These are phyloP conservation scores for Lepidium didymum DNA, from an alignment of 345 rosid genomes.

Conservation along the genomic window DNA sequence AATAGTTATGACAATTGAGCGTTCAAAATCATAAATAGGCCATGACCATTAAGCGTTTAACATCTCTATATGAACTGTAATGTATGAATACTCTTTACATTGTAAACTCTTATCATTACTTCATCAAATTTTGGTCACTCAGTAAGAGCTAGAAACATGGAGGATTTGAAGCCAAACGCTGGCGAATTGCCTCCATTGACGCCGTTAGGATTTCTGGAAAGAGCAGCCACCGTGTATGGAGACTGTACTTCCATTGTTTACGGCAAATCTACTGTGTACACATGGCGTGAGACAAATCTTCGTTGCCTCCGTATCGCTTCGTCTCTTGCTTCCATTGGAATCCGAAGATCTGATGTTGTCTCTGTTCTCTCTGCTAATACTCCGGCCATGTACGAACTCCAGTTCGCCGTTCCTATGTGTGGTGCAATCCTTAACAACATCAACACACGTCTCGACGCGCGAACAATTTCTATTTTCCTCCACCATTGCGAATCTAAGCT, in stretches of 20 bases:
- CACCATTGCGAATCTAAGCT: constrained; percentile 59
- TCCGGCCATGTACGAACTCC: constrained; percentile 85
- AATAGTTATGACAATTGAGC: too few relatives aligned
- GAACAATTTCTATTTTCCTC: constrained; percentile 56
- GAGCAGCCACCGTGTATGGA: constrained; percentile 48
- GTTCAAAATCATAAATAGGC: too few relatives aligned
- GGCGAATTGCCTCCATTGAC: constrained; percentile 43
- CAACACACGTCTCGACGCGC: constrained; percentile 76
- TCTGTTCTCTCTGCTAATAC: constrained; percentile 57
- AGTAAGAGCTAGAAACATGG: constrained; percentile 16
- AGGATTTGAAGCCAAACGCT: constrained; percentile 28
- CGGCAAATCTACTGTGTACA: constrained; percentile 30
- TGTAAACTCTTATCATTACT: too few relatives aligned
- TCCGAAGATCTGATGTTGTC: constrained; percentile 42
- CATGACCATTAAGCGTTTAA: too few relatives aligned
- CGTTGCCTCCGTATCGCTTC: constrained; percentile 61
- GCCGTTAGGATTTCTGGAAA: constrained; percentile 38
- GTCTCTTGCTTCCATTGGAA: constrained; percentile 39
- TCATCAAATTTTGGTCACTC: neutral
- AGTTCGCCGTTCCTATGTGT: constrained; percentile 67
- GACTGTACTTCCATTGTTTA: constrained; percentile 43
- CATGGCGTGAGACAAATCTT: constrained; percentile 44
- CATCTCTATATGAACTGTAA: too few relatives aligned
- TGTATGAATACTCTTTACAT: too few relatives aligned
- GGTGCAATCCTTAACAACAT: constrained; percentile 70